Conservation (phyloP, 2,329 filamentous ascomycete species). For the Trichoderma polysporum region DNA sequence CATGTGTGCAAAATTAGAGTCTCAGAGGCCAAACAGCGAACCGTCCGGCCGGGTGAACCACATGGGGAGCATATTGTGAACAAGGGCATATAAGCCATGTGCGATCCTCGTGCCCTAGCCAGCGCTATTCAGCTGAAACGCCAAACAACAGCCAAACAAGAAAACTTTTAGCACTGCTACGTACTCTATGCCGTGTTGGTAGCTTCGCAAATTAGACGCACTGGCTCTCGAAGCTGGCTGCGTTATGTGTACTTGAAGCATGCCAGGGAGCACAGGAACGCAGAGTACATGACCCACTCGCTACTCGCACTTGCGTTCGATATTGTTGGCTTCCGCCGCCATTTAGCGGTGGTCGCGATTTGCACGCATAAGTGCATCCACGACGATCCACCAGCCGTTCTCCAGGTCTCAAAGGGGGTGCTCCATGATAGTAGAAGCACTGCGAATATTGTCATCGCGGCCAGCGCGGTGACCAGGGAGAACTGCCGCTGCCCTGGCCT, state of each 20-base stretch:
- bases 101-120: slow-evolving; percentile 17
- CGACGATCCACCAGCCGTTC: slow-evolving; percentile 18
- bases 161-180: not conserved
- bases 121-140: not conserved
- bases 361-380: slow-evolving; percentile 16
- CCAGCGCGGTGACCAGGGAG: slow-evolving; percentile 10
- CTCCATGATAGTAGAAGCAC: not conserved
- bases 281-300: not conserved
- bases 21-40: slow-evolving; percentile 28
- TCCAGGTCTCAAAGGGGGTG: slow-evolving; percentile 12
- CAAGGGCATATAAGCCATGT: slow-evolving; percentile 17
- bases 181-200: not conserved
- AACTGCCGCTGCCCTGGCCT: not conserved
- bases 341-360: not conserved
- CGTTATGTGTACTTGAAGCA: not conserved
- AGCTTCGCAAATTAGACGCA: not conserved
- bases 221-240: not conserved
- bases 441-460: not conserved
- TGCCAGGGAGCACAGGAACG: not conserved
- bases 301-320: not conserved
- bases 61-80: slow-evolving; percentile 16
- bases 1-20: slow-evolving; percentile 28
- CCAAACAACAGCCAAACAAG: not conserved
- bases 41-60: slow-evolving; percentile 29
- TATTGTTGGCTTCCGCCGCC: slow-evolving; percentile 8